Evolutionary conservation across 2,329 filamentous ascomycete species (phyloP).

Genomic region (Microsporum canis): DNA sequence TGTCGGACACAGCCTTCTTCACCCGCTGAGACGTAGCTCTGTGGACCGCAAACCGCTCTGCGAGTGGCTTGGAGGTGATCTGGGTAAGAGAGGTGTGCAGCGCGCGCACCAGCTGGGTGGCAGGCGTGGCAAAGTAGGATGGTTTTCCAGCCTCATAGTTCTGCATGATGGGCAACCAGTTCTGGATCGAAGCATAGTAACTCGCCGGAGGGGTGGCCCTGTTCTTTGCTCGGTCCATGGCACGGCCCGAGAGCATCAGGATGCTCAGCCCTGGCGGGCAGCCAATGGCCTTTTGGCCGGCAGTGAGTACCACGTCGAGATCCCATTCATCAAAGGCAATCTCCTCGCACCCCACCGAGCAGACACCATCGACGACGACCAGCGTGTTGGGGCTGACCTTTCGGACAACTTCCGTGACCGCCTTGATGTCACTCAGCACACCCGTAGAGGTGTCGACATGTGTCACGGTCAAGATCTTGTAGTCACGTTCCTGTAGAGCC

Average conservation of each 20-base stretch:
- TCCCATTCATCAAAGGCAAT: slow-evolving; percentile 93
- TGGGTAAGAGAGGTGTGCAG: slow-evolving; percentile 80
- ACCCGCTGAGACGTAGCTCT: slow-evolving; percentile 67
- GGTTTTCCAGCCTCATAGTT: slow-evolving; percentile 98
- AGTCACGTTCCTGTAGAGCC: slow-evolving; percentile 78
- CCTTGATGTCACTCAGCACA: slow-evolving; percentile 81
- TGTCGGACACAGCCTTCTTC: slow-evolving; percentile 67
- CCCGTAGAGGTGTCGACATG: slow-evolving; percentile 97
- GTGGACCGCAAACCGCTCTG: slow-evolving; percentile 75
- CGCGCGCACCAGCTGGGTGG: slow-evolving; percentile 85
- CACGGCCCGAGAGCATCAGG: slow-evolving; percentile 81
- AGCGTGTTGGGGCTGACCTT: slow-evolving; percentile 83
- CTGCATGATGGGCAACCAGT: slow-evolving; percentile 97
- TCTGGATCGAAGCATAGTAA: slow-evolving; percentile 95
- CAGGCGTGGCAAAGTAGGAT: slow-evolving; percentile 94
- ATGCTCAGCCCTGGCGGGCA: slow-evolving; percentile 91
- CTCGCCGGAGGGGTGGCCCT: slow-evolving; percentile 71
- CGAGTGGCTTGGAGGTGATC: slow-evolving; percentile 68
- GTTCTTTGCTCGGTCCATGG: slow-evolving; percentile 66
- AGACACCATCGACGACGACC: slow-evolving; percentile 88
- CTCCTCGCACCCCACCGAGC: slow-evolving; percentile 92
- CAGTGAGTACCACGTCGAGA: slow-evolving; percentile 84
- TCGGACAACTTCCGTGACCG: slow-evolving; percentile 70
- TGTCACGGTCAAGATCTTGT: slow-evolving; percentile 89
- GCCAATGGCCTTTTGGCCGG: slow-evolving; percentile 93